Percentiles rank a stretch among this genome's conserved stretches.
These are phyloP conservation scores for Alectoria sarmentosa DNA, from an alignment of 495 filamentous ascomycete species.

Conservation along the genomic window DNA sequence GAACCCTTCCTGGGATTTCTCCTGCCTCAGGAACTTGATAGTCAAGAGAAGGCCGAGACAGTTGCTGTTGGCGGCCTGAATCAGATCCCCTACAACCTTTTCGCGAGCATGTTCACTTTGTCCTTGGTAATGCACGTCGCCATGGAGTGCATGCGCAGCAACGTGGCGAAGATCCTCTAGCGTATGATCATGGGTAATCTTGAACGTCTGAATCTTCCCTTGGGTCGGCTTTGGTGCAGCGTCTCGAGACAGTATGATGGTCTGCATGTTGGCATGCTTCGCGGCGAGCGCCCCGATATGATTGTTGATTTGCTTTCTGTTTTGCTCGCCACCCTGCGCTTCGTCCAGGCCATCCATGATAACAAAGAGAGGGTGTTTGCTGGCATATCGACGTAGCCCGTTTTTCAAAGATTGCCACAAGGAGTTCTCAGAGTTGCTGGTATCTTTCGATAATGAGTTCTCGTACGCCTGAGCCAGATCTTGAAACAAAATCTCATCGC, in stretches of 20 bases:
- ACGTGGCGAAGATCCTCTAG: slow-evolving; percentile 44
- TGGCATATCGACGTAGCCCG: slow-evolving; percentile 30
- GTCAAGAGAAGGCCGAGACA: slow-evolving; percentile 54
- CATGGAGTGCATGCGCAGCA: slow-evolving; percentile 38
- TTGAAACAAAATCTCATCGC: slow-evolving; percentile 42
- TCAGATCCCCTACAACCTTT: slow-evolving; percentile 40
- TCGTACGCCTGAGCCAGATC: slow-evolving; percentile 40
- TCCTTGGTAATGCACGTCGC: slow-evolving; percentile 36
- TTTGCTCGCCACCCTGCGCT: slow-evolving; percentile 36
- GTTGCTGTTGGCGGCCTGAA: slow-evolving; percentile 46
- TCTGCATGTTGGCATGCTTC: slow-evolving; percentile 37
- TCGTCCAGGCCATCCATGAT: slow-evolving; percentile 56
- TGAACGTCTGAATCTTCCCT: slow-evolving; percentile 38
- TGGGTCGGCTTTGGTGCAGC: slow-evolving; percentile 31
- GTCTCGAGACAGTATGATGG: slow-evolving; percentile 46
- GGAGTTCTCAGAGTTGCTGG: slow-evolving; percentile 37
- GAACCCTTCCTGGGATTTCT: slow-evolving; percentile 36
- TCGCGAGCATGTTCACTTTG: slow-evolving; percentile 36
- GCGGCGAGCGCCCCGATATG: slow-evolving; percentile 37
- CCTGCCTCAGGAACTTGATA: slow-evolving; percentile 40
- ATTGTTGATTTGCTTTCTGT: slow-evolving; percentile 36
- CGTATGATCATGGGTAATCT: slow-evolving; percentile 44
- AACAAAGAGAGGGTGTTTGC: slow-evolving; percentile 45
- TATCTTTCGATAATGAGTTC: slow-evolving; percentile 29
- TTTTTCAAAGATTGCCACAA: slow-evolving; percentile 51